A percentile compares a stretch with the other conserved stretches of the same genome.
Conservation (phyloP, 352 stramenopile species). For the Salisapilia sapeloensis region DNA sequence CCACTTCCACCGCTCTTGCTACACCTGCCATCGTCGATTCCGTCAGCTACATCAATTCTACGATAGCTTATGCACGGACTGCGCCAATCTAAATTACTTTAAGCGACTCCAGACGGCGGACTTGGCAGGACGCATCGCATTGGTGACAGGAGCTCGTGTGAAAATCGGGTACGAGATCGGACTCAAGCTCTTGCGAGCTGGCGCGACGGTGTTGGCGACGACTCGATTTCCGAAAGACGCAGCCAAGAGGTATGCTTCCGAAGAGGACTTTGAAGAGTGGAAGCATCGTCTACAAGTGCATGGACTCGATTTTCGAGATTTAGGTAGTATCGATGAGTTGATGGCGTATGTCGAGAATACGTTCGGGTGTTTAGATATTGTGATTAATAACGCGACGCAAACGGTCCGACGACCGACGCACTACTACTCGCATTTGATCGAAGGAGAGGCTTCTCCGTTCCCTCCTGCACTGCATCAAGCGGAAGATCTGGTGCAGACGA, state of each 20-base stretch:
- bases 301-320: slow-evolving; percentile 88
- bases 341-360: slow-evolving; percentile 70
- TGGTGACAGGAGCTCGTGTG: slow-evolving; percentile 87
- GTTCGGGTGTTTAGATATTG: slow-evolving; percentile 76
- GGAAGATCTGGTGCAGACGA: slow-evolving; percentile 14
- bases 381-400: slow-evolving; percentile 96
- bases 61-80: slow-evolving; percentile 88
- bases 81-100: slow-evolving; percentile 85
- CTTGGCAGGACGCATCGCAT: slow-evolving; percentile 54
- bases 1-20: slow-evolving; percentile 86
- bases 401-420: slow-evolving; percentile 85
- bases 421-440: slow-evolving; percentile 85
- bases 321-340: slow-evolving; percentile 87
- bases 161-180: slow-evolving; percentile 93
- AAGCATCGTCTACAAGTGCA: slow-evolving; percentile 82
- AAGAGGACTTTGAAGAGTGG: slow-evolving; percentile 71
- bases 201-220: slow-evolving; percentile 79
- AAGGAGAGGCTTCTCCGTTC: slow-evolving; percentile 43
- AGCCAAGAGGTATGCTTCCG: slow-evolving; percentile 66
- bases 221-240: slow-evolving; percentile 90
- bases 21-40: slow-evolving; percentile 89
- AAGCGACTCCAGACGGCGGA: slow-evolving; percentile 85
- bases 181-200: slow-evolving; percentile 84
- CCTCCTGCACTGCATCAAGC: slow-evolving; percentile 36
- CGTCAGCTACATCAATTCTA: slow-evolving; percentile 88